Evolutionary conservation across 352 stramenopile genomes (phyloP), one percentile per base, ranked within the genome.

Genomic region (Thalassiosira delicatula): DNA sequence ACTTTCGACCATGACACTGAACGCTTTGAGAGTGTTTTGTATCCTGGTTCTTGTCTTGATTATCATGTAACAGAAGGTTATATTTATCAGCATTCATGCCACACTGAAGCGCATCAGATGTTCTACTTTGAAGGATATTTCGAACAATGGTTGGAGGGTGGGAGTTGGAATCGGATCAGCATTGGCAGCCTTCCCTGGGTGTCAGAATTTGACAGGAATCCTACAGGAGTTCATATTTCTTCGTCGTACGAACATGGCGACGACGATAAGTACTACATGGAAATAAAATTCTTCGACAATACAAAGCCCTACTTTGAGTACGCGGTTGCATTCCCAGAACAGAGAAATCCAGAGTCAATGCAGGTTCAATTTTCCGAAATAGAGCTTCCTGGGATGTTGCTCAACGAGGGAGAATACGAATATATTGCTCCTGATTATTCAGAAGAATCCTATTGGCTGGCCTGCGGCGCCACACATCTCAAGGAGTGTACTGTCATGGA

Each of bases 291-390:
- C 70, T 76, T 61, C 44, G 27, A 71, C 0, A 86, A 71, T 60
- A 70, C 27, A 19, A 72, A 29, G n/a, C 60, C 66, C n/a, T 86
- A 75, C 53, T 79, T 66, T 59, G 66, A 86, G 60, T 86, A 86
- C 53, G 75, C 63, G 62, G 42, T 86, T 68, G 12, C 46, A 3
- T 86, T 86, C 61, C 51, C 70, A 25, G 63, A 65, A 81, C 12
- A 32, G 11, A 74, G 74, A 56, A 33, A 80, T 79, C 33, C 79
- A 8, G 19, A 65, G 2, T 51, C 51, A 32, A 42, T 19, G 0
- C 0, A 7, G 7, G 2, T 73, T 57, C 65, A 83, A 27, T 83
- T 82, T 67, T 54, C 73, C n/a, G 79, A 83, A 37, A 2, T 86
- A 23, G 79, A 86, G 60, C 66, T 86, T 5, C 74, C 59, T n/a